Evolutionary conservation across 352 stramenopile species (phyloP), one percentile per base, ranked within the genome.

Genomic region (Peronospora belbahrii): DNA sequence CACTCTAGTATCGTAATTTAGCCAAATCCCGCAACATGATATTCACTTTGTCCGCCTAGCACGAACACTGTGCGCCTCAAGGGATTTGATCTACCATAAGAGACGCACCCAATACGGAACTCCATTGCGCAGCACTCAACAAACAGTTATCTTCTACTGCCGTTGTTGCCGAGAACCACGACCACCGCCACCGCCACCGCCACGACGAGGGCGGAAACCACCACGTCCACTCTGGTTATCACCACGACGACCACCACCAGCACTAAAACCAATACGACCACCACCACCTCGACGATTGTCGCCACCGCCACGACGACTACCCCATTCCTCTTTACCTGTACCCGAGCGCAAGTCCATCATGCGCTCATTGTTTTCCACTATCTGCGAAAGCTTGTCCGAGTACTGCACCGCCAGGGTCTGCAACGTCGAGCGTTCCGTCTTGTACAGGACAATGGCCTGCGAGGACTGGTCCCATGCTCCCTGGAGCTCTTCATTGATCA

Each of bases 381-480:
- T 83, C 47, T 72, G 67, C 49, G 74, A 74, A 15, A 94, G 74
- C 65, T 93, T 98, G 42, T 98, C 95, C 28, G 93, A 89, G 70
- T 97, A 98, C 70, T 98, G 92, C 14, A 98, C 74, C 24, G 95
- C 95, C 45, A 98, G 70, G 22, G 83, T 78, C 74, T 99, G 96
- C 15, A 99, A 68, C 4, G 71, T 80, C 49, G 88, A 97, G 24
- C 92, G 87, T 59, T 98, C 89, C 27, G 88, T 85, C 65, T 96
- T 95, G 60, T 97, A 86, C 56, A 99, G 75, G 39, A 97, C 75
- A 54, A 98, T 97, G 20, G 94, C 97, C 67, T 97, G 83, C 42
- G 96, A 98, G 10, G 91, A 93, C 76, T 98, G 94, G 75, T 99
- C 96, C 95, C 95, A 99, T 32, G 83, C 95, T 34, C 90, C 96